phyloP scores from a whole-genome alignment of 495 filamentous ascomycete genomes.

The Xylaria venustula region DNA sequence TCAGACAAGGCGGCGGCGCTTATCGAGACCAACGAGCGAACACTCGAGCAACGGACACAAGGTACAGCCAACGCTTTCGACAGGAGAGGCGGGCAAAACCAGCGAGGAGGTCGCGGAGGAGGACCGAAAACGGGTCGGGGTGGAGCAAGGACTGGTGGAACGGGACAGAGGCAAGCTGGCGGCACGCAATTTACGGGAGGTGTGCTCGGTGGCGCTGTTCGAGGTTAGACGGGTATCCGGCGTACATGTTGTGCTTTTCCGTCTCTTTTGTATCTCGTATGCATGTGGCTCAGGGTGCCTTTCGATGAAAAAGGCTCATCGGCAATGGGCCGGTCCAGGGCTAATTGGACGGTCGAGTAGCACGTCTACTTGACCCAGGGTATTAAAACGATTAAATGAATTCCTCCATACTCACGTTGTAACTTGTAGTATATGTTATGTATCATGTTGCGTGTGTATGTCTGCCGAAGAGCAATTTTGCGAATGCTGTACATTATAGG shows the following conservation, averaged over 20 bases:
- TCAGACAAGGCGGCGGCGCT: conserved; percentile 93
- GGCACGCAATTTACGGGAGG: conserved; percentile 60
- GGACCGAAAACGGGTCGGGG: conserved; percentile 67
- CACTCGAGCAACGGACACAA: conserved; percentile 92
- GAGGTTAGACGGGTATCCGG: conserved; percentile 37
- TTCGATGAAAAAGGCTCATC: conserved; percentile 19
- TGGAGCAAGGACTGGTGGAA: conserved; percentile 54
- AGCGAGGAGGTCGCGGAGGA: conserved; percentile 69
- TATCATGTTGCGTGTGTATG: too few relatives aligned
- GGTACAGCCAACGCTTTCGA: conserved; percentile 94
- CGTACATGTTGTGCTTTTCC: conserved; percentile 13
- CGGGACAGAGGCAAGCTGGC: conserved; percentile 54
- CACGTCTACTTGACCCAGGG: conserved; percentile 7
- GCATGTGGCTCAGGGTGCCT: conserved; percentile 29
- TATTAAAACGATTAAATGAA: not conserved
- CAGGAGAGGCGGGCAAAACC: conserved; percentile 74
- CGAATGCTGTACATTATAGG: not conserved
- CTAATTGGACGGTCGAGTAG: conserved; percentile 14
- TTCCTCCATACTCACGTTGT: too few relatives aligned
- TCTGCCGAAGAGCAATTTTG: too few relatives aligned
- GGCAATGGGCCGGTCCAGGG: conserved; percentile 9
- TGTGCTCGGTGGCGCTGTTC: conserved; percentile 54
- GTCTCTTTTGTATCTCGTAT: conserved; percentile 27
- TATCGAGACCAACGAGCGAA: conserved; percentile 96
- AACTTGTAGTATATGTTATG: too few relatives aligned